Conservation (phyloP, 345 rosid species). For the Erysimum cheiranthoides region DNA sequence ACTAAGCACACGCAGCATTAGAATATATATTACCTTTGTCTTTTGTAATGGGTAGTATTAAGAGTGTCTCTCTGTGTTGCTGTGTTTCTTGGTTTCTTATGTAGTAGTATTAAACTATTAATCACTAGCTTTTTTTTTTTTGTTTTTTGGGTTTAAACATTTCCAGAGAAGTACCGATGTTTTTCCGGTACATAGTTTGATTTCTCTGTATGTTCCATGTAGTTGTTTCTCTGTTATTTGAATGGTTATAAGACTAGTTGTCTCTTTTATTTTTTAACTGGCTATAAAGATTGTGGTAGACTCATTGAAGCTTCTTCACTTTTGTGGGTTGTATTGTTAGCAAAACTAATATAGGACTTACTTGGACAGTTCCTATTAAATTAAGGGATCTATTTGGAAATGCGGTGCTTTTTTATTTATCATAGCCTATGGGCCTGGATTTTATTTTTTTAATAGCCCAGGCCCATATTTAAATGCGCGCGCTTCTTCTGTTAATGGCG, state of each 20-base stretch:
- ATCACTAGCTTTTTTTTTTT: not conserved
- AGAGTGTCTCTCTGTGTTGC: conserved; percentile 34
- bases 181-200: conserved; percentile 35
- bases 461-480: conserved; percentile 42
- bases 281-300: not conserved
- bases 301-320: conserved; percentile 14
- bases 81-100: conserved; percentile 43
- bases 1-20: conserved; percentile 33
- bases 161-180: conserved; percentile 33
- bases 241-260: conserved; percentile 15
- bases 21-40: conserved; percentile 41
- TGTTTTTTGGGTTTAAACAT: conserved; percentile 28
- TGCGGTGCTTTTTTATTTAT: not conserved
- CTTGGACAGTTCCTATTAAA: not conserved
- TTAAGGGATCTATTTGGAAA: not conserved
- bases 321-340: not conserved
- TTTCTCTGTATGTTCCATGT: conserved; percentile 37
- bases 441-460: not conserved
- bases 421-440: conserved; percentile 29
- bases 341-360: not conserved
- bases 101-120: conserved; percentile 29
- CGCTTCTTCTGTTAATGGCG: conserved; percentile 24
- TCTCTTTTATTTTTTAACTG: not conserved
- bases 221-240: conserved; percentile 25
- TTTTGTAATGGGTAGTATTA: conserved; percentile 46